Base-by-base conservation (phyloP, 1,139 yeast species). In the Nakaseomyces glabratus region DNA sequence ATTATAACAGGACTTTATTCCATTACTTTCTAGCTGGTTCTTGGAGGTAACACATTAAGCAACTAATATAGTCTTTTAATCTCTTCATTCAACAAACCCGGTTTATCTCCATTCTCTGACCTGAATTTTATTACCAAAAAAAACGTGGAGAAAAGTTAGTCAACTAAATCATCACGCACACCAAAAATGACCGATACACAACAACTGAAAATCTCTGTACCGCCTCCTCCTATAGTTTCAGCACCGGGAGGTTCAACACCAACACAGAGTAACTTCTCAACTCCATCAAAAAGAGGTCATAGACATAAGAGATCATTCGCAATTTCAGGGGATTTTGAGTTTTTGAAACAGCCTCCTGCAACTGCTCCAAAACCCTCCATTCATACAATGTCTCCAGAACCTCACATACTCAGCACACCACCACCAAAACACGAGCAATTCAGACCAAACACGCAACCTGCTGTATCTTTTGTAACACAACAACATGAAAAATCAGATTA, bases 271-370 rank as follows among this genome's bases (percentile, higher is more conserved):
- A 26, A 19, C 14, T 32, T 33, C 15, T 26, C 34, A 3, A 41
- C 44, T 4, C 46, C 43, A 2, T 35, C 39, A 19, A 61, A 63
- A 46, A 63, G 72, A 43, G 68, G 71, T 2, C 85, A 78, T 52
- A 66, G 77, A 31, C 86, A 78, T 46, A 68, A 76, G 48, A 60
- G 86, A 34, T 77, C 85, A 0, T 80, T 81, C 16, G 85, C 85
- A 1, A 75, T 78, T 11, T 75, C 82, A 4, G 85, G 85, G 0
- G 85, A 78, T 49, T 77, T 78, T 49, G 86, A 77, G 46, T 51
- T 51, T 29, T 30, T 48, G 16, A 45, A 42, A 29, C 43, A 39
- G 19, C 46, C 44, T 5, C 35, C 36, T 3, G 30, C 30, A 4
- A 26, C 30, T 4, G 30, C 30, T n/a, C 30, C 30, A 4, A 26